Evolutionary conservation across 2,329 filamentous ascomycete species (phyloP).

Genomic region (Exophiala mesophila): DNA sequence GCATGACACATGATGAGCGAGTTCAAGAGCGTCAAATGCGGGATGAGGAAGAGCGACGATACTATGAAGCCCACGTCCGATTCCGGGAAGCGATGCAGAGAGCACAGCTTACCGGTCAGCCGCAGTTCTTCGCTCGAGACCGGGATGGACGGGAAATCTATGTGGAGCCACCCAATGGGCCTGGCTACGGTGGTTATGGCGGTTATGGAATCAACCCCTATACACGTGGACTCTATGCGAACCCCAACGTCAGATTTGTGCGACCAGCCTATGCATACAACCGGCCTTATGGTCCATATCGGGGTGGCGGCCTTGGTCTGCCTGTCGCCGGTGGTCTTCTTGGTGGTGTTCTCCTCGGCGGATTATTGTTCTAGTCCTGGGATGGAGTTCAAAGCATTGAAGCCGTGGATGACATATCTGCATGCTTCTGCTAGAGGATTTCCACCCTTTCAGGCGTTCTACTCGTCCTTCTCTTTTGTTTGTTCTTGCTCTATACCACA

Average conservation of each 20-base stretch:
- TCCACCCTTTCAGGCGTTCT: no score
- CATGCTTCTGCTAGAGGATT: no score
- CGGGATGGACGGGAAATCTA: slow-evolving; percentile 52
- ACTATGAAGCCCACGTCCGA: slow-evolving; percentile 50
- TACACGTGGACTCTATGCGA: slow-evolving; percentile 41
- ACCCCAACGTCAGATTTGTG: slow-evolving; percentile 46
- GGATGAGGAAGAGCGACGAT: slow-evolving; percentile 46
- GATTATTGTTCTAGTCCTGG: slow-evolving; percentile 32
- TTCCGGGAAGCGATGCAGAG: slow-evolving; percentile 48
- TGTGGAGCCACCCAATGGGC: slow-evolving; percentile 48
- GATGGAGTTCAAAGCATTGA: no score
- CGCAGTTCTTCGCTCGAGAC: slow-evolving; percentile 53
- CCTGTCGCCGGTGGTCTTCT: slow-evolving; percentile 44
- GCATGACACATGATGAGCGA: slow-evolving; percentile 53
- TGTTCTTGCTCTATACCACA: no score
- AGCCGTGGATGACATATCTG: no score
- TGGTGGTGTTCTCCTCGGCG: slow-evolving; percentile 45
- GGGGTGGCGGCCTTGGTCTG: slow-evolving; percentile 44
- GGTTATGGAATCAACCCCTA: slow-evolving; percentile 43
- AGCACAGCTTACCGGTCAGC: slow-evolving; percentile 51
- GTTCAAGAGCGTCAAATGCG: slow-evolving; percentile 42
- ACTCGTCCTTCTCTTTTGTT: no score
- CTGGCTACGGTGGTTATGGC: slow-evolving; percentile 18
- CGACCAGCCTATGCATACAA: slow-evolving; percentile 47
- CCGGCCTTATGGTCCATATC: slow-evolving; percentile 40